These are phyloP conservation scores for Sporothrix brasiliensis DNA, from an alignment of 2,329 filamentous ascomycete genomes.

Conservation along the genomic window DNA sequence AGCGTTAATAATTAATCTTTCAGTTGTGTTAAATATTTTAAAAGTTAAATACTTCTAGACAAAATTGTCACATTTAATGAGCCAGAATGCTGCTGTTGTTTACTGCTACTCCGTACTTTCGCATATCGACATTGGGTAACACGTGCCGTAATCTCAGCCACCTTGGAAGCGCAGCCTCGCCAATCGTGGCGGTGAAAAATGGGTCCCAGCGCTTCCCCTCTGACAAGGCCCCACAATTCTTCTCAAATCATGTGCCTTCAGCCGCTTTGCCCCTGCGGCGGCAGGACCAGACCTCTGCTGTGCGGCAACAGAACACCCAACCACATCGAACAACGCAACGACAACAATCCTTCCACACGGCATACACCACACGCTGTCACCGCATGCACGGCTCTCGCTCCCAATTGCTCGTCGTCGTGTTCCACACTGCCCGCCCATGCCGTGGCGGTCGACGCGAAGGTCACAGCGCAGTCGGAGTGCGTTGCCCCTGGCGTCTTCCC, in stretches of 20 bases:
- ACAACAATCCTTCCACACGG: too few relatives aligned
- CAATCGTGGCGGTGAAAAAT: neutral
- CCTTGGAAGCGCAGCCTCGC: neutral
- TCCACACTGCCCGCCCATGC: conserved; percentile 5
- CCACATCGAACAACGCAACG: neutral
- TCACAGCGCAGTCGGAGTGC: neutral
- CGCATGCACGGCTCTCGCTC: neutral
- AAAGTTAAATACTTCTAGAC: too few relatives aligned
- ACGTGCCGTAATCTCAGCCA: too few relatives aligned
- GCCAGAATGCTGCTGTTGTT: neutral
- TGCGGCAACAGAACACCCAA: neutral
- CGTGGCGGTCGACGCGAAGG: neutral
- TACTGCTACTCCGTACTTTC: too few relatives aligned
- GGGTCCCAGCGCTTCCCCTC: neutral
- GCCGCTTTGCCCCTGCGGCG: neutral
- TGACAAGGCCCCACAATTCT: neutral
- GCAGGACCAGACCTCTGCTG: neutral
- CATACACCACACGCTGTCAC: neutral
- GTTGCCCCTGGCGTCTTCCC: too few relatives aligned
- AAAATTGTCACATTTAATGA: too few relatives aligned
- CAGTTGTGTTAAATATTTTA: too few relatives aligned
- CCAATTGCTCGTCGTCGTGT: neutral
- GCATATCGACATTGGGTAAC: too few relatives aligned
- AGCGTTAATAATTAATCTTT: too few relatives aligned
- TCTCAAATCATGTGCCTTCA: neutral